Base-by-base conservation (phyloP, 805 yeast genomes). In the Metschnikowia lunata region DNA sequence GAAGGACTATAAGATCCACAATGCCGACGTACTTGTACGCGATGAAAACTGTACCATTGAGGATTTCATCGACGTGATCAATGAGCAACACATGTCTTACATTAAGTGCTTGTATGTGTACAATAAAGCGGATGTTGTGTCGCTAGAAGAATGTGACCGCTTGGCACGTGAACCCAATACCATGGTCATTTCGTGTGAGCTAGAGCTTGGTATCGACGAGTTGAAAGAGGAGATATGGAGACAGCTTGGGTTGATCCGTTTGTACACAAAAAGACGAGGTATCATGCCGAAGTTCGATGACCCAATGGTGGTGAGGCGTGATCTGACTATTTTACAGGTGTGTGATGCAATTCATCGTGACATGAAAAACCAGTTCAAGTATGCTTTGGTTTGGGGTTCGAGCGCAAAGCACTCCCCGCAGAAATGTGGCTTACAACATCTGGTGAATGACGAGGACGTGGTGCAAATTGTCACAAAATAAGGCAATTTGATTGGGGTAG, bases 301-400 rank as follows among this genome's bases (percentile, higher is more conserved):
- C 48, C 98, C 99, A 1, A 76, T 90, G 78, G 97, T 91, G 40
- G 95, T 93, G 11, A 75, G 98, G 55, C 76, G 74, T 44, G 77
- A 82, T 43, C 83, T 95, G 7, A 74, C 93, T 1, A 79, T 91
- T 42, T 91, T 84, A 52, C 88, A 83, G 52, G 88, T 91, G 27
- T 91, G 99, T 70, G 90, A 91, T 60, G 77, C 93, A 10, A 84
- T 91, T 50, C 98, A 91, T 62, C 78, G 95, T 55, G 97, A 90
- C 57, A 85, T 91, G 74, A 90, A 89, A 59, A 82, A 85, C 51
- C 88, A 85, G 58, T 91, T 93, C 74, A 88, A 89, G 62, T 89
- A 90, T 62, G 98, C 98, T 0, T 67, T 89, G 58, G 97, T 91
- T 6, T 91, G 98, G 97, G 99, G 99, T 0, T 81, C 90, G 1